These are phyloP conservation scores for Daldinia bambusicola DNA, from an alignment of 495 filamentous ascomycete species.

Conservation along the genomic window DNA sequence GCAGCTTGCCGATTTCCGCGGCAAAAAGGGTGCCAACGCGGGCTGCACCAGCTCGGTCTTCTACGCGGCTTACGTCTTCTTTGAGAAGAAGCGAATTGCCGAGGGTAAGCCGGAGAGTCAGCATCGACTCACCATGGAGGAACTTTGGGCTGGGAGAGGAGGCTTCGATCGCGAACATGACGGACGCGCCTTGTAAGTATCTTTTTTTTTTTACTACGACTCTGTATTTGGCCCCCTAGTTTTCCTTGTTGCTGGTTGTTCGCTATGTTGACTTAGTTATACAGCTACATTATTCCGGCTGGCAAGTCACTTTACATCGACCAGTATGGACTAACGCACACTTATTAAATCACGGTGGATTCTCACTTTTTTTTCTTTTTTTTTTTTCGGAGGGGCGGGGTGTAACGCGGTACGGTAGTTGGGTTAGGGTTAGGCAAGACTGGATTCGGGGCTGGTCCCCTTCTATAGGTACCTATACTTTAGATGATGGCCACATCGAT, in stretches of 20 bases:
- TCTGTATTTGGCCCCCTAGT: background rate
- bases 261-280: background rate
- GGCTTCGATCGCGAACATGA: conserved; percentile 40
- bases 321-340: background rate
- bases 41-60: conserved; percentile 58
- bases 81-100: conserved; percentile 68
- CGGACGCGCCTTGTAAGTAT: conserved; percentile 6
- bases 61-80: conserved; percentile 66
- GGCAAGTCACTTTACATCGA: background rate
- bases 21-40: conserved; percentile 57
- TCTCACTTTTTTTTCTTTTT: background rate
- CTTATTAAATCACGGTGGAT: background rate
- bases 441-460: background rate
- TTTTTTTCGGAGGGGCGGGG: background rate
- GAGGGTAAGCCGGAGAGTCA: conserved; percentile 67
- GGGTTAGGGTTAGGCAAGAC: background rate
- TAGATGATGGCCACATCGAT: conserved; percentile 4
- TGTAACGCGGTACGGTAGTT: background rate
- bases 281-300: background rate
- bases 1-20: conserved; percentile 61
- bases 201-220: background rate
- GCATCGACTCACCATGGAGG: conserved; percentile 64
- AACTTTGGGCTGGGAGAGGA: conserved; percentile 17
- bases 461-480: background rate
- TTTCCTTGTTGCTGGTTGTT: background rate